These are phyloP conservation scores for Pyrenophora teres DNA, from an alignment of 2,329 filamentous ascomycete genomes.

Conservation along the genomic window DNA sequence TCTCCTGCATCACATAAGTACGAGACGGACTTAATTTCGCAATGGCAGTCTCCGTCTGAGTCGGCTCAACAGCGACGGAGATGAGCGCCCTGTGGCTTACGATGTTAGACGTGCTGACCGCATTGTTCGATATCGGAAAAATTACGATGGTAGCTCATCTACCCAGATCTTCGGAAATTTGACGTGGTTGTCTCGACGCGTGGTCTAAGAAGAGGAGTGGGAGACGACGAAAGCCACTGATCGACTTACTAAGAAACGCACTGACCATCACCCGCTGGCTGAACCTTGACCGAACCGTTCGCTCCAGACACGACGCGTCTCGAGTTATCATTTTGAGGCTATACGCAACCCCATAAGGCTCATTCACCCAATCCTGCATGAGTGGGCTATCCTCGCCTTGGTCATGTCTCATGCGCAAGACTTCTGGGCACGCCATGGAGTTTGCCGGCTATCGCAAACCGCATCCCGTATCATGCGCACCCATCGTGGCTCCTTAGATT, in stretches of 20 bases:
- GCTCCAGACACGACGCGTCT: constrained; percentile 26
- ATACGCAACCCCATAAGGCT: constrained; percentile 1
- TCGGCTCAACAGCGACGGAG: too few species aligned
- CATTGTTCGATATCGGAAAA: too few species aligned
- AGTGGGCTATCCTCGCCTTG: constrained; percentile 1
- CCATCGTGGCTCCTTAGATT: constrained; percentile 3
- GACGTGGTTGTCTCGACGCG: too few species aligned
- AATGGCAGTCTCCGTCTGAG: too few species aligned
- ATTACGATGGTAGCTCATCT: too few species aligned
- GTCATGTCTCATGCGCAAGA: constrained; percentile 12
- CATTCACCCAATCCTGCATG: neutral
- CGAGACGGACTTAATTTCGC: too few species aligned
- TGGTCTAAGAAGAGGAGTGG: too few species aligned
- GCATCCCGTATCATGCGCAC: neutral
- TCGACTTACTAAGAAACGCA: neutral
- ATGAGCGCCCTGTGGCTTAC: too few species aligned
- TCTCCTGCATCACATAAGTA: too few species aligned
- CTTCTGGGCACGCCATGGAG: neutral
- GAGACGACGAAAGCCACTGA: too few species aligned
- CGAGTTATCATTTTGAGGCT: constrained; percentile 5
- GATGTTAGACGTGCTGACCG: too few species aligned
- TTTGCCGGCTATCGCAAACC: constrained; percentile 3
- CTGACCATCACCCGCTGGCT: neutral
- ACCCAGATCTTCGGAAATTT: too few species aligned
- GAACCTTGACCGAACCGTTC: constrained; percentile 12